Evolutionary conservation across 2,329 filamentous ascomycete genomes (phyloP).

Genomic region (Alternaria triticimaculans): DNA sequence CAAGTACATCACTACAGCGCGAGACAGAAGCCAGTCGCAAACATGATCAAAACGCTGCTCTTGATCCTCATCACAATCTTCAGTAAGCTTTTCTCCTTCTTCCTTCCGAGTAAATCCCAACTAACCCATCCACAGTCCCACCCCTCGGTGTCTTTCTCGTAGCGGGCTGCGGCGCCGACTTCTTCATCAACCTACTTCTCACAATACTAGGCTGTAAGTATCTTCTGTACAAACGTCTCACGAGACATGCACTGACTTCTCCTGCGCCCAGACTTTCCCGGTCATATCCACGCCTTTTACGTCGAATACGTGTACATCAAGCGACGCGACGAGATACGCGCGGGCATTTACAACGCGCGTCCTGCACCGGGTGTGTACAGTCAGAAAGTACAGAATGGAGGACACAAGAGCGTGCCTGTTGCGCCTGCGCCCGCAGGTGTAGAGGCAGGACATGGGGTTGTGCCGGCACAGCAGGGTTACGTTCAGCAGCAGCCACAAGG

Average conservation of each 20-base stretch:
- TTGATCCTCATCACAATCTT: conserved; percentile 56
- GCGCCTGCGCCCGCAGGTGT: neutral
- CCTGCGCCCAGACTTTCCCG: conserved; percentile 69
- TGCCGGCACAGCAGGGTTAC: conserved; percentile 15
- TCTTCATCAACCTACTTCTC: conserved; percentile 57
- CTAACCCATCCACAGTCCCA: conserved; percentile 47
- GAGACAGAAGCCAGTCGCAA: neutral
- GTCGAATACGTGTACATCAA: conserved; percentile 84
- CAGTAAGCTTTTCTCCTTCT: conserved; percentile 30
- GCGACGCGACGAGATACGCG: conserved; percentile 67
- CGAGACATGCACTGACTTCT: neutral
- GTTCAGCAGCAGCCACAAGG: conserved; percentile 11
- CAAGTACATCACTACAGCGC: neutral
- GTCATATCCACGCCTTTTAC: conserved; percentile 81
- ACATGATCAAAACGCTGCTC: conserved; percentile 44
- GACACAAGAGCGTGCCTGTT: conserved; percentile 33
- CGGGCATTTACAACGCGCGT: conserved; percentile 61
- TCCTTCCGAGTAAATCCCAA: neutral
- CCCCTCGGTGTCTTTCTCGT: conserved; percentile 57
- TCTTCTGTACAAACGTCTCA: neutral
- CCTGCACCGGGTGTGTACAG: conserved; percentile 75
- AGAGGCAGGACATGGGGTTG: conserved; percentile 5
- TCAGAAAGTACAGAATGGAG: conserved; percentile 74
- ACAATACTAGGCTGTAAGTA: conserved; percentile 51
- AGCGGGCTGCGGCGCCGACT: conserved; percentile 57